Evolutionary conservation across 2,329 filamentous ascomycete species (phyloP).

Genomic region (Penicillium oxalicum): DNA sequence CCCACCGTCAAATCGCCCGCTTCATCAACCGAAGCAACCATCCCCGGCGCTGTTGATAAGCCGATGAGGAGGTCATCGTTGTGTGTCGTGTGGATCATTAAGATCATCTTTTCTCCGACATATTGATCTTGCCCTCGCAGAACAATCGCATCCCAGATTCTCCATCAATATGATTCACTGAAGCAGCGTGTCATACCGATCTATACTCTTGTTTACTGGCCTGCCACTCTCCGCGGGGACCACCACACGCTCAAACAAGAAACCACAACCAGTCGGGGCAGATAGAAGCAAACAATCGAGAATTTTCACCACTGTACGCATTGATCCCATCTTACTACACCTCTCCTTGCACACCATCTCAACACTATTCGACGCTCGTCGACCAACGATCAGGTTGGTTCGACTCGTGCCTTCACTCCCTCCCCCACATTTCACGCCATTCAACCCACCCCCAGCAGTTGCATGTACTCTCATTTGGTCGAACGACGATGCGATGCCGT

Average conservation of each 20-base stretch:
- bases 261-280: conserved; percentile 2
- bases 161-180: conserved; percentile 4
- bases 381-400: not conserved
- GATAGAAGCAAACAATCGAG: conserved; percentile 7
- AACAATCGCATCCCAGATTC: conserved; percentile 2
- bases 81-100: not conserved
- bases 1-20: not conserved
- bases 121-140: conserved; percentile 16
- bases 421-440: not conserved
- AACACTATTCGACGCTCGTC: not conserved
- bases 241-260: not conserved
- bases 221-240: conserved; percentile 5
- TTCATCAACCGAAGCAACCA: conserved; percentile 1
- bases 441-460: conserved; percentile 14
- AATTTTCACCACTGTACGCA: conserved; percentile 17
- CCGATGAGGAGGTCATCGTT: not conserved
- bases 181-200: not conserved
- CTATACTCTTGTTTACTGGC: conserved; percentile 3
- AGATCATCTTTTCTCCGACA: not conserved
- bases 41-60: not conserved
- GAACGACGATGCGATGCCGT: conserved; percentile 37
- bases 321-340: conserved; percentile 9
- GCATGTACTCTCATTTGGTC: conserved; percentile 39
- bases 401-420: not conserved
- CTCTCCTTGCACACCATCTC: conserved; percentile 5